Base-by-base conservation (phyloP, 2,329 filamentous ascomycete species). In the Monosporascus sp. region DNA sequence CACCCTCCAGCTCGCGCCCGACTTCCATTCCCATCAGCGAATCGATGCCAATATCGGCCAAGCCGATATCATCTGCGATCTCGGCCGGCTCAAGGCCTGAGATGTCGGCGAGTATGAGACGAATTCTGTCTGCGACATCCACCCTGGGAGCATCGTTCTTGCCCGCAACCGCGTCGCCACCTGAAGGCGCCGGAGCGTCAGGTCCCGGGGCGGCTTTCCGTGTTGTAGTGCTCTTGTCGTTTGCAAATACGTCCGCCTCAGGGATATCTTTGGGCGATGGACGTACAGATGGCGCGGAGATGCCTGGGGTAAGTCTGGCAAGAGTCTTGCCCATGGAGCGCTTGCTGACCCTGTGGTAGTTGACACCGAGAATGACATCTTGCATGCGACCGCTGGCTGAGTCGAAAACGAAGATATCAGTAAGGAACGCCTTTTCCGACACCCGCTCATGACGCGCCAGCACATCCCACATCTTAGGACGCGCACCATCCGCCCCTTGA, bases 21-120 rank as follows among this genome's bases (percentile, higher is more conserved):
- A 79, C 51, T 55, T 79, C 76, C 72, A 76, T 78, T 1, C 67
- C 72, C 69, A 76, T 73, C 0, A 79, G 65, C 0, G 75, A 79
- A 57, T 79, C 76, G 34, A 79, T 74, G 1, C 76, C 76, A 2
- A 77, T 47, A 36, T 76, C 70, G 8, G 62, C 68, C 17, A 77
- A 61, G 5, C 65, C 57, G 2, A 56, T 57, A 20, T 70, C 65
- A 17, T 56, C 42, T 17, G 64, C 61, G 7, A 77, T 68, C 17
- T 75, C 70, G 3, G 56, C 50, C 0, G 57, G 31, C 27, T 72
- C 69, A 5, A 73, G 46, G 18, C 71, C 70, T 2, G 68, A 66
- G 0, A 72, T 51, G 9, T 69, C 56, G 14, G 56, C 51, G 0
- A 65, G 39, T 6, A 66, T 31, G 9, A 53, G 44, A 34, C 50